Evolutionary conservation across 306 rosid species (phyloP), one percentile per base, ranked within the genome.

Genomic region (Quercus cerris): DNA sequence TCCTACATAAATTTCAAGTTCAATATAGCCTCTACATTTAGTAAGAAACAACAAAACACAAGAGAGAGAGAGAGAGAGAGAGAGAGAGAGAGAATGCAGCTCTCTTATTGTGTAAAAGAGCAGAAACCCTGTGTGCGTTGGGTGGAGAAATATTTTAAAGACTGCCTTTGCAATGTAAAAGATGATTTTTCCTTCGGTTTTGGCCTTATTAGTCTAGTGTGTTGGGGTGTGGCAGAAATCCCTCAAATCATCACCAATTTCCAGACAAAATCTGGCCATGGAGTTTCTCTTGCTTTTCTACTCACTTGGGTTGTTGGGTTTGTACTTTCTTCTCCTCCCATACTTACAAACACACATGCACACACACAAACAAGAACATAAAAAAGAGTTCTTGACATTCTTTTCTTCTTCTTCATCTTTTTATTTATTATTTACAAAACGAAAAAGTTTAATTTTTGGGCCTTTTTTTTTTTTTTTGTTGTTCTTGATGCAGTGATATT

Each of bases 301-400:
- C 90, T 91, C 87, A 87, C 99, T 82, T 95, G 99, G 99, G 89
- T 95, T 20, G 98, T 95, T 4, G 99, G 99, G 99, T 93, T 54
- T 5, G 86, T 49, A 49, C 54, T 49, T 49, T 49, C 17, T 67
- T 5, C n/a, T 35, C 9, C 5, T 30, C n/a, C 75, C 75, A 41
- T 8, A 18, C 7, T 2, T 10, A 4, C 5, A 35, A 4, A 19
- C 4, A 61, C 22, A 3, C 52, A 1, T 19, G 6, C 51, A 57
- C 27, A 57, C 67, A 0, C 17, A 67, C 3, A 33, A 67, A 5
- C 72, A 35, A 41, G 46, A 41, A 41, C 25, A 67, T n/a, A 35
- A 12, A 67, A 41, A 41, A 8, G 46, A 8, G 46, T 41, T 41
- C 46, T 41, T 41, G 46, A 41, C 46, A 8, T 41, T 8, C 46